Conservation (phyloP, 202 grass and related monocot genomes). For the Brachypodium distachyon region DNA sequence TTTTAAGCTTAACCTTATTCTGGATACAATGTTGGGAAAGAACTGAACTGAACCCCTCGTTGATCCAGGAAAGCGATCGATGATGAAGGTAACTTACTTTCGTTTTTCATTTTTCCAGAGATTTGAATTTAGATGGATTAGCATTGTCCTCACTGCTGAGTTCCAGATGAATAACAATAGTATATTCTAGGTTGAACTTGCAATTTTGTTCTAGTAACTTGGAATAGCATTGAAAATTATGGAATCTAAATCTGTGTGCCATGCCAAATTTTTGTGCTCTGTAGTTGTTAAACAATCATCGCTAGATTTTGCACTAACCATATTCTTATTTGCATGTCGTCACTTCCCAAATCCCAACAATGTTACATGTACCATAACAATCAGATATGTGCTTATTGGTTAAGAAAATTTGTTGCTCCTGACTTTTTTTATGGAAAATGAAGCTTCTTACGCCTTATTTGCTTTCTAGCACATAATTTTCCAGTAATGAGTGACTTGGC, state of each 20-base stretch:
- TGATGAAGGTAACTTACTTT: not conserved
- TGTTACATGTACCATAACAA: not conserved
- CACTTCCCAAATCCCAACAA: not conserved
- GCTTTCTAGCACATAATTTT: not conserved
- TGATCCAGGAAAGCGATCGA: not conserved
- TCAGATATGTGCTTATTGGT: not conserved
- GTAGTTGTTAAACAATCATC: not conserved
- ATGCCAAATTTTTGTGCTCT: not conserved
- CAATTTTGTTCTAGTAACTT: not conserved
- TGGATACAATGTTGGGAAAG: conserved; percentile 53
- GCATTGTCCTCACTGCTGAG: not conserved
- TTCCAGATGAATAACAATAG: not conserved
- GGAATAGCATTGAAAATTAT: not conserved
- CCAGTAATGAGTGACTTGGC: not conserved
- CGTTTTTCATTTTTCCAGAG: not conserved
- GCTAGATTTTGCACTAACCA: not conserved
- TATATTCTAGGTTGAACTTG: not conserved
- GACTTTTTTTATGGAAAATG: not conserved
- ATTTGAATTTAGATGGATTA: not conserved
- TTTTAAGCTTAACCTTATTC: conserved; percentile 28
- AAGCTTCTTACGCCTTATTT: not conserved
- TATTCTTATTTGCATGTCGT: not conserved
- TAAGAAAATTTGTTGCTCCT: not conserved
- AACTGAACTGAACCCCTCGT: conserved; percentile 14
- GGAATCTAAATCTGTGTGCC: not conserved